Evolutionary conservation across 2,329 filamentous ascomycete species (phyloP).

Genomic region (Talaromyces sp.): DNA sequence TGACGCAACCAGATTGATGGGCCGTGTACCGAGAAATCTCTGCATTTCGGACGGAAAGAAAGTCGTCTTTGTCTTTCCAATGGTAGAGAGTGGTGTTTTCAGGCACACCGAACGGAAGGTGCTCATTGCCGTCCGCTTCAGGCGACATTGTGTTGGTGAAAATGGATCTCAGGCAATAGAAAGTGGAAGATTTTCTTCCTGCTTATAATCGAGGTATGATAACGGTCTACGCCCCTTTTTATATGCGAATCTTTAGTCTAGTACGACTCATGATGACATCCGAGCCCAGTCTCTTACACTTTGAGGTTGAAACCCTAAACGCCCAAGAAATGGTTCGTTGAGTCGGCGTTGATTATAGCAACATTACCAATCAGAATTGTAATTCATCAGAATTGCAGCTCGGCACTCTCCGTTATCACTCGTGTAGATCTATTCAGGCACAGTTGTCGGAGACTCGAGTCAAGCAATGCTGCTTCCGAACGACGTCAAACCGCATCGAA

Average conservation of each 20-base stretch:
- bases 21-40: background rate
- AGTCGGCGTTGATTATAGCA: too few relatives aligned
- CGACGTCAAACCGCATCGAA: background rate
- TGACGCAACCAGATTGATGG: background rate
- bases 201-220: background rate
- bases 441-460: background rate
- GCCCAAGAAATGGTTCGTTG: too few relatives aligned
- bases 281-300: too few relatives aligned
- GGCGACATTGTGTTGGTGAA: background rate
- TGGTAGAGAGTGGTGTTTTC: background rate
- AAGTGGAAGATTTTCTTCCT: background rate
- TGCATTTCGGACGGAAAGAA: background rate
- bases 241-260: too few relatives aligned
- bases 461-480: background rate
- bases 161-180: background rate
- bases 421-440: background rate
- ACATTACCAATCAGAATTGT: too few relatives aligned
- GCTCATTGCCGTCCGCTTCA: background rate
- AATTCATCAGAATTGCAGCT: background rate
- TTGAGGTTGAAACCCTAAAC: too few relatives aligned
- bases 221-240: too few relatives aligned
- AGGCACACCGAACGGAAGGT: background rate
- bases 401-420: background rate
- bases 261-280: too few relatives aligned
- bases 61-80: slow-evolving; percentile 1